These are phyloP conservation scores for Grosmannia clavigera DNA, from an alignment of 2,329 filamentous ascomycete genomes.

Conservation along the genomic window DNA sequence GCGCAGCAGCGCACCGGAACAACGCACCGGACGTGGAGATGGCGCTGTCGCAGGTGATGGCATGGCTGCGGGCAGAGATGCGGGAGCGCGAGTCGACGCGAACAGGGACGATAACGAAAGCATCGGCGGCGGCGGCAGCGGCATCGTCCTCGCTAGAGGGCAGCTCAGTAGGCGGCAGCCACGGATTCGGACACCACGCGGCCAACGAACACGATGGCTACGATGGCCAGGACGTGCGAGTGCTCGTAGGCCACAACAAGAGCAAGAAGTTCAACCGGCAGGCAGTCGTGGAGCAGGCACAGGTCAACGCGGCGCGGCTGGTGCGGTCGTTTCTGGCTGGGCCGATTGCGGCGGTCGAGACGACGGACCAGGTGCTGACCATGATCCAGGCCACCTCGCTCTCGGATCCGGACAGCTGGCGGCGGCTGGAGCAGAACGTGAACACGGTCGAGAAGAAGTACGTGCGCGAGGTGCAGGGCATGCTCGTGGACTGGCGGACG, in stretches of 20 bases:
- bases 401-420: conserved; percentile 74
- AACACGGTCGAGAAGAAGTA: conserved; percentile 71
- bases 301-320: conserved; percentile 44
- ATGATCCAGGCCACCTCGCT: conserved; percentile 62
- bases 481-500: conserved; percentile 52
- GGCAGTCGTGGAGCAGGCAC: conserved; percentile 72
- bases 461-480: conserved; percentile 66
- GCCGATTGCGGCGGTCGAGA: conserved; percentile 79
- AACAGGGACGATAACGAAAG: conserved; percentile 4
- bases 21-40: conserved; percentile 50
- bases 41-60: conserved; percentile 56
- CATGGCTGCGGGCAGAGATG: conserved; percentile 70
- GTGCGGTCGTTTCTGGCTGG: conserved; percentile 61
- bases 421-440: conserved; percentile 64
- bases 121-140: conserved; percentile 8
- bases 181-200: background rate
- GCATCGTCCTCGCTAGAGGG: conserved; percentile 16
- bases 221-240: conserved; percentile 56
- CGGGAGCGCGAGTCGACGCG: conserved; percentile 41
- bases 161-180: background rate
- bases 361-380: conserved; percentile 70
- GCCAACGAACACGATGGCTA: conserved; percentile 15
- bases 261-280: conserved; percentile 87
- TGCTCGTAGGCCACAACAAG: conserved; percentile 70
- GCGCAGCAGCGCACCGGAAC: background rate